Evolutionary conservation across 306 rosid species (phyloP).

Genomic region (Quercus gilva): DNA sequence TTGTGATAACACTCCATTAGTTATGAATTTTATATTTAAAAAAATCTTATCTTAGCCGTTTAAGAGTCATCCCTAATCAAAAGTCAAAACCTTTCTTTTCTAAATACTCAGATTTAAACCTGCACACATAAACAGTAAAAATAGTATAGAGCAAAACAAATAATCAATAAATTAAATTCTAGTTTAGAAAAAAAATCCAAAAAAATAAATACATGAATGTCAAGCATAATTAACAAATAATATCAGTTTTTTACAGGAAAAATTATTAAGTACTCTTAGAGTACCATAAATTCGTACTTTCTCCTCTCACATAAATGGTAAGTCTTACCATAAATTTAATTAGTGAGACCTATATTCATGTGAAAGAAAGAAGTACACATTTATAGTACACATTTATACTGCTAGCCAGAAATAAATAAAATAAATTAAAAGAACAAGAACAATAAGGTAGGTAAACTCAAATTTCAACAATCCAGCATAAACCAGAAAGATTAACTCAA

Average conservation of each 20-base stretch:
- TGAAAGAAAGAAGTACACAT: too few relatives aligned
- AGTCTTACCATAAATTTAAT: fast-evolving
- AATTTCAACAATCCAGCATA: neutral
- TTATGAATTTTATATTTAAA: too few relatives aligned
- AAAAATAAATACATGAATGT: neutral
- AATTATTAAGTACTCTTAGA: too few relatives aligned
- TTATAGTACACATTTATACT: too few relatives aligned
- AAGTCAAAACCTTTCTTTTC: neutral
- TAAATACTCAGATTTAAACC: neutral
- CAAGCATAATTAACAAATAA: neutral
- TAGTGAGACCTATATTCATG: too few relatives aligned
- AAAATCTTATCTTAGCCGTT: too few relatives aligned
- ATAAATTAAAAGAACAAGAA: neutral
- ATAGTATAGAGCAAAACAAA: neutral
- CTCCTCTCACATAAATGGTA: fast-evolving
- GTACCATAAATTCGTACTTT: fast-evolving
- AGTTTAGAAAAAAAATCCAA: neutral
- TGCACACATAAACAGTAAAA: neutral
- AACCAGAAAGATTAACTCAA: neutral
- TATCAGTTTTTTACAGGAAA: neutral
- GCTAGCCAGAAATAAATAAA: neutral
- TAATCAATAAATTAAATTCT: neutral
- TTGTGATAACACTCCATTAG: too few relatives aligned
- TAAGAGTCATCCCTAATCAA: too few relatives aligned
- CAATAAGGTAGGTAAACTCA: neutral